A percentile compares a stretch with the other conserved stretches of the same genome.
These are phyloP conservation scores for rapeseed (Brassica napus) DNA, from an alignment of 345 rosid species.

Conservation along the genomic window DNA sequence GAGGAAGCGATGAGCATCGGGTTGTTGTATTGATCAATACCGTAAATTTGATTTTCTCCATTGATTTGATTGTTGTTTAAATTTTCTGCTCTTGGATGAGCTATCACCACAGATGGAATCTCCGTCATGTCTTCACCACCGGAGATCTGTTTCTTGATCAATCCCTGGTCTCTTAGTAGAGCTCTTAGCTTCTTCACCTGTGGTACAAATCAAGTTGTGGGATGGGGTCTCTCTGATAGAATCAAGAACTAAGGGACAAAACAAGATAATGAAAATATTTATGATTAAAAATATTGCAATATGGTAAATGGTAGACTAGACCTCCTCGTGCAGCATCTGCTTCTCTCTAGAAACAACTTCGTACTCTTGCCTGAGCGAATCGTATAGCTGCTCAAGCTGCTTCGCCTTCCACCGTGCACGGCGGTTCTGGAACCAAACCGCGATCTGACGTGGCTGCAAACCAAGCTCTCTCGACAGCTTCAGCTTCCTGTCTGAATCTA, in stretches of 20 bases:
- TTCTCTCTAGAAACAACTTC: slow-evolving; percentile 71
- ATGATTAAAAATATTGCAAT: not conserved
- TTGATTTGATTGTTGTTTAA: slow-evolving; percentile 6
- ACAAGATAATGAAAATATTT: not conserved
- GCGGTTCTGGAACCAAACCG: slow-evolving; percentile 92
- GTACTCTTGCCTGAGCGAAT: slow-evolving; percentile 67
- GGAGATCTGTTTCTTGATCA: slow-evolving; percentile 22
- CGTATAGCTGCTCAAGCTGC: slow-evolving; percentile 80
- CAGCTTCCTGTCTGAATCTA: slow-evolving; percentile 83
- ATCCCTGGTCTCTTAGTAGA: slow-evolving; percentile 30
- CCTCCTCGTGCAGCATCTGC: slow-evolving; percentile 83
- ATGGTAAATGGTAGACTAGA: slow-evolving; percentile 16
- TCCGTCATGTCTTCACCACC: slow-evolving; percentile 14
- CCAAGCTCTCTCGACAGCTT: slow-evolving; percentile 84
- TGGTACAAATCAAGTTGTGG: not conserved
- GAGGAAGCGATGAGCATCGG: slow-evolving; percentile 27
- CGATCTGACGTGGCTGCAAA: slow-evolving; percentile 86
- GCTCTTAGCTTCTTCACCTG: slow-evolving; percentile 40
- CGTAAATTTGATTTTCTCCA: slow-evolving; percentile 15
- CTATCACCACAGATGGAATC: slow-evolving; percentile 27
- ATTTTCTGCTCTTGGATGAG: slow-evolving; percentile 31
- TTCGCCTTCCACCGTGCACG: slow-evolving; percentile 88
- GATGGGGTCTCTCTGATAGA: not conserved
- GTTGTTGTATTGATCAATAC: slow-evolving; percentile 27
- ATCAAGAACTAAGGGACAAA: not conserved